Evolutionary conservation across 192 early-diverging fungal genomes (phyloP).

Genomic region (Backusella mclennaniae): DNA sequence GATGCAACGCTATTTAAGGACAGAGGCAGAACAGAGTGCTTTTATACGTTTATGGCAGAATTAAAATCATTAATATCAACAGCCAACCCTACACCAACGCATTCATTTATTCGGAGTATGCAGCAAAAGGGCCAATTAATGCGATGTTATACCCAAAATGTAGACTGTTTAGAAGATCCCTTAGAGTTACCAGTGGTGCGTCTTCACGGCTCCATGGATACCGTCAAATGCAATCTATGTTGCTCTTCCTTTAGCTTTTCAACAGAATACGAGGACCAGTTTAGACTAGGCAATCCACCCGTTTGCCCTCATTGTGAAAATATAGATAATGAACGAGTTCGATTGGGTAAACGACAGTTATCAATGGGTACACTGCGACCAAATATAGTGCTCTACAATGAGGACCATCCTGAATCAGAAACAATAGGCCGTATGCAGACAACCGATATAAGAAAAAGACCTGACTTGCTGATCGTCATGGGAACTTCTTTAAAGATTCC

Average conservation of each 20-base stretch:
- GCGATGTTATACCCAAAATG: slow-evolving; percentile 97
- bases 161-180: slow-evolving; percentile 86
- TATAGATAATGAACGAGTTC: slow-evolving; percentile 46
- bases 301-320: slow-evolving; percentile 55
- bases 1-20: slow-evolving; percentile 80
- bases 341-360: slow-evolving; percentile 74
- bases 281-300: slow-evolving; percentile 73
- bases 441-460: slow-evolving; percentile 55
- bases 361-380: slow-evolving; percentile 82
- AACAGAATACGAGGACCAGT: slow-evolving; percentile 54
- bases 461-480: slow-evolving; percentile 84
- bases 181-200: slow-evolving; percentile 81
- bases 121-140: slow-evolving; percentile 74
- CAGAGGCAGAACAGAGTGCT: slow-evolving; percentile 58
- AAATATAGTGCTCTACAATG: slow-evolving; percentile 95
- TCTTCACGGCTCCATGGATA: slow-evolving; percentile 88
- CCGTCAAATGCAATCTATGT: slow-evolving; percentile 87
- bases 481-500: slow-evolving; percentile 86
- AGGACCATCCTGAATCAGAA: slow-evolving; percentile 77
- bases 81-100: slow-evolving; percentile 81
- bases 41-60: slow-evolving; percentile 86
- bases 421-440: slow-evolving; percentile 58
- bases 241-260: slow-evolving; percentile 65
- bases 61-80: slow-evolving; percentile 69
- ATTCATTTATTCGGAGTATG: slow-evolving; percentile 80